phyloP scores from a whole-genome alignment of 2,329 filamentous ascomycete species.

The Tolypocladium amazonense region DNA sequence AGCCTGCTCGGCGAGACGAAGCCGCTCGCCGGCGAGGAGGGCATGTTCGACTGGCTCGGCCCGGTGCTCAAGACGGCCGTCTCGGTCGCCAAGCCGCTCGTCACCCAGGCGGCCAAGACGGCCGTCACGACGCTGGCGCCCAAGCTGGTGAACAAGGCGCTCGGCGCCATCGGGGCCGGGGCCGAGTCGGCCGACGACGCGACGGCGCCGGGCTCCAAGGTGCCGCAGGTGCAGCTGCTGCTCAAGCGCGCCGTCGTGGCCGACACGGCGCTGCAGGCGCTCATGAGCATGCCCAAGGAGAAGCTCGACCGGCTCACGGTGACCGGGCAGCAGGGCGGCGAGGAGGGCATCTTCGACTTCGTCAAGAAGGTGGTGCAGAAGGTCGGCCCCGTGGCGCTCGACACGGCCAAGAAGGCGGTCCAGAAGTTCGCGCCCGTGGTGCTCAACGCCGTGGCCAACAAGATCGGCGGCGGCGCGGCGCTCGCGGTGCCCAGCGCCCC shows the following conservation, averaged over 20 bases:
- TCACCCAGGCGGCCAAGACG: neutral
- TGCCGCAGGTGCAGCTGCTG: constrained; percentile 1
- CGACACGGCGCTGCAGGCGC: constrained; percentile 7
- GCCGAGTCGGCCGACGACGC: neutral
- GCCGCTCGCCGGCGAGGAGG: constrained; percentile 5
- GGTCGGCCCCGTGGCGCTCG: neutral
- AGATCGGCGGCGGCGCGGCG: neutral
- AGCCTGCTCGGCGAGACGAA: constrained; percentile 3
- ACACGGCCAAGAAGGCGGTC: neutral
- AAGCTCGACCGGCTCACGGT: neutral
- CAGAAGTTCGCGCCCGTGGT: neutral
- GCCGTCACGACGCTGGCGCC: neutral
- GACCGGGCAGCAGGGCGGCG: too few species aligned
- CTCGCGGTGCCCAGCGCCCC: neutral
- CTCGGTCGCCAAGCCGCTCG: neutral
- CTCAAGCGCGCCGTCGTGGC: constrained; percentile 8
- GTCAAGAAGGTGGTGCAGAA: neutral
- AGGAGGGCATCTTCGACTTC: neutral
- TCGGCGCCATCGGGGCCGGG: neutral
- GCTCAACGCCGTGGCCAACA: neutral
- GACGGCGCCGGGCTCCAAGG: neutral
- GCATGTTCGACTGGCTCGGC: constrained; percentile 4
- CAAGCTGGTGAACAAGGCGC: neutral
- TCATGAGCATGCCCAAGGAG: neutral
- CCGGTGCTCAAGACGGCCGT: constrained; percentile 2